These are phyloP conservation scores for Kazachstania viticola DNA, from an alignment of 805 yeast genomes.

Conservation along the genomic window DNA sequence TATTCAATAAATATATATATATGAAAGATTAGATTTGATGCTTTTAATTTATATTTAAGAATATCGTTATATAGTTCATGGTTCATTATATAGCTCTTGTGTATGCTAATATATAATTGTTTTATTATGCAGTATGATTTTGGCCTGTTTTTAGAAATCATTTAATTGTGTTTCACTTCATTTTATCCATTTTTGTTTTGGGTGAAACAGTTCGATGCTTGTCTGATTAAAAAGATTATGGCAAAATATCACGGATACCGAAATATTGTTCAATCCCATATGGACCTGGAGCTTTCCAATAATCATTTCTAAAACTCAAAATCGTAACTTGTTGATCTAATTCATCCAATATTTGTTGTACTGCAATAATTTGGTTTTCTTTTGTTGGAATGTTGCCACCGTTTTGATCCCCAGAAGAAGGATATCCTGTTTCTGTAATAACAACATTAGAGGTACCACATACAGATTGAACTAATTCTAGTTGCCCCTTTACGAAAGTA, in stretches of 20 bases:
- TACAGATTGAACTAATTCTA: conserved; percentile 36
- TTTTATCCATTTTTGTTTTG: too few species aligned
- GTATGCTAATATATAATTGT: too few species aligned
- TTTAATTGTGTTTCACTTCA: too few species aligned
- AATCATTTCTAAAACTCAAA: conserved; percentile 71
- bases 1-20: too few species aligned
- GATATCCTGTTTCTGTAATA: conserved; percentile 86
- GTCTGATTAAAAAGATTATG: too few species aligned
- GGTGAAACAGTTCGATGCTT: too few species aligned
- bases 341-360: conserved; percentile 46
- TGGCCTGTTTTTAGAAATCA: too few species aligned
- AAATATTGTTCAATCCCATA: conserved; percentile 82
- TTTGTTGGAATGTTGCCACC: conserved; percentile 64
- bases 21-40: too few species aligned
- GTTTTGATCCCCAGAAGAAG: conserved; percentile 57
- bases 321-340: conserved; percentile 55
- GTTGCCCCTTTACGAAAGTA: conserved; percentile 53
- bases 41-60: too few species aligned
- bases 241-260: conserved; percentile 41
- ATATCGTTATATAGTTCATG: too few species aligned
- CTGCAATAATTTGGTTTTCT: conserved; percentile 63
- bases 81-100: too few species aligned
- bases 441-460: conserved; percentile 47
- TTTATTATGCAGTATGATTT: too few species aligned
- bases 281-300: conserved; percentile 78